These are phyloP conservation scores for Suillus plorans DNA, from an alignment of 768 basidiomycete genomes.

Conservation along the genomic window DNA sequence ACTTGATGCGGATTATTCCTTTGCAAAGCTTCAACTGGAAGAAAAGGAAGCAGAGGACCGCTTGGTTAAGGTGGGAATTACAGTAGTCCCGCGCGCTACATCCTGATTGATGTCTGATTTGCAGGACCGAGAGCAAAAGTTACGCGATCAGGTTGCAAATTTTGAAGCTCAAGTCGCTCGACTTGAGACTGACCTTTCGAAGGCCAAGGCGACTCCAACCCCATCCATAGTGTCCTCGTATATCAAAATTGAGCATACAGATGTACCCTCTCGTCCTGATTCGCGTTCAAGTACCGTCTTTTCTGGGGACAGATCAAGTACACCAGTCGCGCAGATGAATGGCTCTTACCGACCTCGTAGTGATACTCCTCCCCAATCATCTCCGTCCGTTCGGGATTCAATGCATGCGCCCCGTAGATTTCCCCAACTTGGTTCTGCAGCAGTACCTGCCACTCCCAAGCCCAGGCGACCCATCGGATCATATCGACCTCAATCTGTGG, in stretches of 20 bases:
- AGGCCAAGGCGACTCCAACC: conserved; percentile 35
- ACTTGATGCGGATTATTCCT: conserved; percentile 68
- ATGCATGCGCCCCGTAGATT: conserved; percentile 49
- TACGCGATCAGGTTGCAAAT: conserved; percentile 62
- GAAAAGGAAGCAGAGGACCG: conserved; percentile 74
- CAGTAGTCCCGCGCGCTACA: background rate
- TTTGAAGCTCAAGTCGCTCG: conserved; percentile 61
- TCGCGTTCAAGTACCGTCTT: conserved; percentile 71
- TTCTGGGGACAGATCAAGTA: conserved; percentile 47
- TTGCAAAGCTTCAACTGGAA: conserved; percentile 70
- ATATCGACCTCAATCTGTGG: conserved; percentile 7
- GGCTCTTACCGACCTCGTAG: conserved; percentile 32
- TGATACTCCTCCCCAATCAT: conserved; percentile 46
- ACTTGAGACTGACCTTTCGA: conserved; percentile 59
- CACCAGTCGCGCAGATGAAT: conserved; percentile 45
- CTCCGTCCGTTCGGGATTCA: conserved; percentile 68
- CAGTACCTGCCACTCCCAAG: conserved; percentile 10
- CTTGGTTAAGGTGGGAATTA: conserved; percentile 53
- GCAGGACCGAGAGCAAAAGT: conserved; percentile 70
- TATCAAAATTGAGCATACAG: conserved; percentile 36
- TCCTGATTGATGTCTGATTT: conserved; percentile 6
- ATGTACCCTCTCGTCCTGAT: conserved; percentile 62
- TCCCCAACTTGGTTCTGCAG: conserved; percentile 15
- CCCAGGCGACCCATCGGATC: conserved; percentile 15
- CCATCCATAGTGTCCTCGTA: conserved; percentile 38